Percentiles rank a stretch among this genome's conserved stretches.
Evolutionary conservation across 805 yeast genomes (phyloP).

Genomic region (Ogataea kodamae): DNA sequence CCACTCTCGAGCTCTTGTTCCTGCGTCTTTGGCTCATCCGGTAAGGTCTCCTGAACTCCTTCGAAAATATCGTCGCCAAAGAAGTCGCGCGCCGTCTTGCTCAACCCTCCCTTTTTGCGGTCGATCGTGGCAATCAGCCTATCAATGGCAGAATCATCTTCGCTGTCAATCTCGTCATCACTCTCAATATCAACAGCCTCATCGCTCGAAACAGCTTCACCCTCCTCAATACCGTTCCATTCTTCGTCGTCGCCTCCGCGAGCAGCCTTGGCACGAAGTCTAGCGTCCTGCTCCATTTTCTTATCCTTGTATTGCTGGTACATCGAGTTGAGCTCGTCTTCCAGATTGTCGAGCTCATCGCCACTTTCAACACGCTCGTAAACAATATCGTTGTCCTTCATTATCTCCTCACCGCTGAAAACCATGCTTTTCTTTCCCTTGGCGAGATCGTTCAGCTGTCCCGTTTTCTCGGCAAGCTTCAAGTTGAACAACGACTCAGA

Average conservation of each 20-base stretch:
- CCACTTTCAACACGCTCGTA: constrained; percentile 42
- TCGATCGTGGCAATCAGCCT: constrained; percentile 52
- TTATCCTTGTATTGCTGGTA: constrained; percentile 66
- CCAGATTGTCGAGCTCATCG: constrained; percentile 66
- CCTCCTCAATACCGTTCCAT: constrained; percentile 68
- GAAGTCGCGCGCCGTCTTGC: constrained; percentile 39
- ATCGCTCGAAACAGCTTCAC: constrained; percentile 34
- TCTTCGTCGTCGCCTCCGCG: constrained; percentile 77
- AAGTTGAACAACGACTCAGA: constrained; percentile 78
- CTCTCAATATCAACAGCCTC: constrained; percentile 47
- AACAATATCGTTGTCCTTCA: constrained; percentile 53
- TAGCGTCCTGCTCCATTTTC: constrained; percentile 66
- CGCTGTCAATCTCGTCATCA: constrained; percentile 47
- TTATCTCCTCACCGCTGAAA: constrained; percentile 52
- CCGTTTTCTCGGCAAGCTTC: constrained; percentile 83
- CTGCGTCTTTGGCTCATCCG: constrained; percentile 11
- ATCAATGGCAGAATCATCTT: constrained; percentile 69
- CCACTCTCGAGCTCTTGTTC: constrained; percentile 12
- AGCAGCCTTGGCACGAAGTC: constrained; percentile 61
- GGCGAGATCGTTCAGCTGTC: constrained; percentile 67
- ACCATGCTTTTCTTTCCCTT: constrained; percentile 72
- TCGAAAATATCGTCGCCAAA: constrained; percentile 55
- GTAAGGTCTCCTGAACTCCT: constrained; percentile 21
- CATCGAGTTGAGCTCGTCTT: constrained; percentile 79
- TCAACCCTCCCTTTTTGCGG: constrained; percentile 40